Percentiles rank a stretch among this genome's conserved stretches.
Conservation (phyloP, 257 asterid species). For the Solanum okadae region DNA sequence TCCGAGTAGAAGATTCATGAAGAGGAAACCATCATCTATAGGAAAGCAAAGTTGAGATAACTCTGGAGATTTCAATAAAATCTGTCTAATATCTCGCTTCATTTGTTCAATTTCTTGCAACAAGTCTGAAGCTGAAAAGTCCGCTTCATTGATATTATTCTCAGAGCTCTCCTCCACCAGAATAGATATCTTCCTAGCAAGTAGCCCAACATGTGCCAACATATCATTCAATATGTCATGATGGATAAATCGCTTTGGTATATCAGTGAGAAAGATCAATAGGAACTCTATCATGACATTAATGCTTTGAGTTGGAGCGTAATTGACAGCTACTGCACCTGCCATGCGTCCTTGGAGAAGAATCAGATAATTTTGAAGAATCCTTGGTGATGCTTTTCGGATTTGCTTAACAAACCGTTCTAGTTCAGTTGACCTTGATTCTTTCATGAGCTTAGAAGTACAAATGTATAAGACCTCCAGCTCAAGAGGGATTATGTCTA, state of each 20-base stretch:
- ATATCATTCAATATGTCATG: not conserved
- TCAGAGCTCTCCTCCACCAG: not conserved
- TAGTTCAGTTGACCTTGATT: not conserved
- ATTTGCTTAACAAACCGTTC: not conserved
- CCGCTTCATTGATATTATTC: not conserved
- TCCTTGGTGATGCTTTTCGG: not conserved
- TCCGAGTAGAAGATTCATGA: too few species aligned
- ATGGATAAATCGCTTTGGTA: not conserved
- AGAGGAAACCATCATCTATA: too few species aligned
- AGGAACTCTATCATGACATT: not conserved
- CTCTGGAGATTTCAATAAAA: not conserved
- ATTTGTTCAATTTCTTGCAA: not conserved
- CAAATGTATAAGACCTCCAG: not conserved
- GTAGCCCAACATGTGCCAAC: not conserved
- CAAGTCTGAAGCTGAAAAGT: not conserved
- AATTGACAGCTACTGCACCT: not conserved
- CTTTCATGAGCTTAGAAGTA: not conserved
- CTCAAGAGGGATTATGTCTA: not conserved
- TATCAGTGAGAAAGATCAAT: not conserved
- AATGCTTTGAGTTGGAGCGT: not conserved
- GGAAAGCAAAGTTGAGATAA: too few species aligned
- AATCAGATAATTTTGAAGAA: not conserved
- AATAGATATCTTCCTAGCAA: not conserved
- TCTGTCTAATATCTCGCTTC: not conserved
- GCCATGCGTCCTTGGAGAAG: not conserved